Conservation (phyloP, 805 yeast genomes). For the Wickerhamomyces bisporus region DNA sequence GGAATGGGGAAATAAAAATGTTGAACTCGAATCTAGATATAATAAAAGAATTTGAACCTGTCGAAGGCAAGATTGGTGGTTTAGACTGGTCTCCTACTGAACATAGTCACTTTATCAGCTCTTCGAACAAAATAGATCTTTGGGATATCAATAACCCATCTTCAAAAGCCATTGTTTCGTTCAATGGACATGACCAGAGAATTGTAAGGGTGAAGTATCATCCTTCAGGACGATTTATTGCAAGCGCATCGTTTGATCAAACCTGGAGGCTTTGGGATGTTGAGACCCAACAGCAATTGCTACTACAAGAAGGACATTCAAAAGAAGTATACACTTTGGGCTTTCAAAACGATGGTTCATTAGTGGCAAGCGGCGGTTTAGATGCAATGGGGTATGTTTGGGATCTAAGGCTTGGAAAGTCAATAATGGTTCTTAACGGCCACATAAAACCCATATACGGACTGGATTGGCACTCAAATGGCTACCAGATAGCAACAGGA, state of each 20-base stretch:
- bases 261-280: slow-evolving; percentile 92
- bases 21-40: slow-evolving; percentile 37
- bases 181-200: slow-evolving; percentile 47
- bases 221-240: slow-evolving; percentile 52
- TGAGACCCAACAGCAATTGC: slow-evolving; percentile 40
- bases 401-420: slow-evolving; percentile 81
- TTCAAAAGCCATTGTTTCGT: slow-evolving; percentile 8
- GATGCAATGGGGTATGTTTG: slow-evolving; percentile 73
- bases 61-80: slow-evolving; percentile 65
- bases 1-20: slow-evolving; percentile 71
- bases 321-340: slow-evolving; percentile 59
- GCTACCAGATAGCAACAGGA: slow-evolving; percentile 73
- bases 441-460: slow-evolving; percentile 72
- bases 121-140: slow-evolving; percentile 40
- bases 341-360: slow-evolving; percentile 73
- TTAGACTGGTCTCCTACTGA: slow-evolving; percentile 53
- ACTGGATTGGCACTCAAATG: slow-evolving; percentile 71
- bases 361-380: slow-evolving; percentile 70
- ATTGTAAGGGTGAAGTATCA: slow-evolving; percentile 61
- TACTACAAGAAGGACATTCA: slow-evolving; percentile 82
- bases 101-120: slow-evolving; percentile 35
- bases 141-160: slow-evolving; percentile 24
- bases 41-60: slow-evolving; percentile 14
- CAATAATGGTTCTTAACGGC: slow-evolving; percentile 51
- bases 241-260: slow-evolving; percentile 73